phyloP scores from a whole-genome alignment of 1,284 basidiomycete genomes.

The Cerioporus squamosus region DNA sequence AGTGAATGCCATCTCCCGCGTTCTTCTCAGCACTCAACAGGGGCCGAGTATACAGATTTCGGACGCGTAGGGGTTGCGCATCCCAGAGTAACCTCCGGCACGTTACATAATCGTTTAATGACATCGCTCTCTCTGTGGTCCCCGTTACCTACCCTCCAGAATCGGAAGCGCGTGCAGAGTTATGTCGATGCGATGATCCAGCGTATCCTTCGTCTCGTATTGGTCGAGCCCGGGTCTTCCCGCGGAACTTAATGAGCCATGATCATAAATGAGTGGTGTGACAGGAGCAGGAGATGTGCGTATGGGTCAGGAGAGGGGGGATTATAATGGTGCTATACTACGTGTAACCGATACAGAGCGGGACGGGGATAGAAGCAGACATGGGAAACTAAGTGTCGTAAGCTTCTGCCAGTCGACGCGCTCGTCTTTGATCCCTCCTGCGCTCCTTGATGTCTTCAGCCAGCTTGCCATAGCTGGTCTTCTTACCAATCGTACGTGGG shows the following conservation, averaged over 20 bases:
- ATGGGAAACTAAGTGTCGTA: not conserved
- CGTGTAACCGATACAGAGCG: not conserved
- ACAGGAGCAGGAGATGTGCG: not conserved
- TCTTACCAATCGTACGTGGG: conserved; percentile 25
- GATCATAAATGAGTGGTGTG: conserved; percentile 11
- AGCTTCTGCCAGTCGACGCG: conserved; percentile 9
- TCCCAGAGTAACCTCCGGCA: conserved; percentile 16
- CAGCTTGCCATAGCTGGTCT: conserved; percentile 43
- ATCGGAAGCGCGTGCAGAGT: too few species aligned
- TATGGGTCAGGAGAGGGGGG: too few species aligned
- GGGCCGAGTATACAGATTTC: conserved; percentile 84
- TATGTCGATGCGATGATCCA: too few species aligned
- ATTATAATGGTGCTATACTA: too few species aligned
- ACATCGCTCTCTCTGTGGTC: not conserved
- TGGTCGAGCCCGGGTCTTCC: not conserved
- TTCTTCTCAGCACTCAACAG: conserved; percentile 83
- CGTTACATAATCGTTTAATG: conserved; percentile 1
- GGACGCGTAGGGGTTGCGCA: conserved; percentile 40
- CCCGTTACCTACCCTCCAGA: too few species aligned
- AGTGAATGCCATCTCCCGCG: conserved; percentile 76
- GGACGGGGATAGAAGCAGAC: too few species aligned
- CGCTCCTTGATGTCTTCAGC: conserved; percentile 43
- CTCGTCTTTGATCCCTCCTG: conserved; percentile 26
- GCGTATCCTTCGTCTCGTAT: too few species aligned
- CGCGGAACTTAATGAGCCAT: not conserved